Evolutionary conservation across 2,329 filamentous ascomycete genomes (phyloP).

Genomic region (Leptographium lundbergii): DNA sequence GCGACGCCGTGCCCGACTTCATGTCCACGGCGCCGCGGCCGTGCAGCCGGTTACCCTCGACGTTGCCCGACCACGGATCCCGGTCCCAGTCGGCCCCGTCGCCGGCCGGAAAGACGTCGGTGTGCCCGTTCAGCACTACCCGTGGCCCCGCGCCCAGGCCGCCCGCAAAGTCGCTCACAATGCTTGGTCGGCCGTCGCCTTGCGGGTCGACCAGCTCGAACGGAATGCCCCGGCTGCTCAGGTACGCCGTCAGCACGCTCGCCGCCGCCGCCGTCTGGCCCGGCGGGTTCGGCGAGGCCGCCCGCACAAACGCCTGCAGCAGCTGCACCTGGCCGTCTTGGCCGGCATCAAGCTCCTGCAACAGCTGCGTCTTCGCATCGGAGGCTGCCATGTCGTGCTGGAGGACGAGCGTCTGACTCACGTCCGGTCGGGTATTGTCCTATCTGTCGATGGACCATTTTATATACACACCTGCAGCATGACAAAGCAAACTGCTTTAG

Average conservation of each 20-base stretch:
- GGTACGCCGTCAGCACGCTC: not conserved
- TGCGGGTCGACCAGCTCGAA: not conserved
- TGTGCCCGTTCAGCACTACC: conserved; percentile 5
- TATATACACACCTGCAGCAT: too few relatives aligned
- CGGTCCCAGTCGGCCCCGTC: conserved; percentile 1
- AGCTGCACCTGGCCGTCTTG: not conserved
- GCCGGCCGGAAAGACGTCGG: conserved; percentile 7
- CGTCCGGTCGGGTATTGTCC: too few relatives aligned
- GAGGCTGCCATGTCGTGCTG: not conserved
- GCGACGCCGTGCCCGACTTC: conserved; percentile 8
- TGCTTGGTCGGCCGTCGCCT: not conserved
- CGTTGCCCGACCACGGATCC: conserved; percentile 7
- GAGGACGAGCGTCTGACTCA: too few relatives aligned
- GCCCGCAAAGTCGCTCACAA: conserved; percentile 7
- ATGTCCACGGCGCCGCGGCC: conserved; percentile 8
- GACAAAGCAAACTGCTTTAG: too few relatives aligned
- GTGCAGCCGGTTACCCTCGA: conserved; percentile 5
- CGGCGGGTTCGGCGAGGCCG: conserved; percentile 4
- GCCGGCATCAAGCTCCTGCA: conserved; percentile 2
- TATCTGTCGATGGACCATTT: too few relatives aligned
- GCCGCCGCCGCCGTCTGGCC: conserved; percentile 2
- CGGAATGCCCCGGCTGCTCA: not conserved
- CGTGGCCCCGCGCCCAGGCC: conserved; percentile 1
- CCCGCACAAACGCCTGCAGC: not conserved
- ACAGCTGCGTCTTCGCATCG: not conserved